Evolutionary conservation across 1,139 yeast genomes (phyloP).

Genomic region (Yamadazyma sp.): DNA sequence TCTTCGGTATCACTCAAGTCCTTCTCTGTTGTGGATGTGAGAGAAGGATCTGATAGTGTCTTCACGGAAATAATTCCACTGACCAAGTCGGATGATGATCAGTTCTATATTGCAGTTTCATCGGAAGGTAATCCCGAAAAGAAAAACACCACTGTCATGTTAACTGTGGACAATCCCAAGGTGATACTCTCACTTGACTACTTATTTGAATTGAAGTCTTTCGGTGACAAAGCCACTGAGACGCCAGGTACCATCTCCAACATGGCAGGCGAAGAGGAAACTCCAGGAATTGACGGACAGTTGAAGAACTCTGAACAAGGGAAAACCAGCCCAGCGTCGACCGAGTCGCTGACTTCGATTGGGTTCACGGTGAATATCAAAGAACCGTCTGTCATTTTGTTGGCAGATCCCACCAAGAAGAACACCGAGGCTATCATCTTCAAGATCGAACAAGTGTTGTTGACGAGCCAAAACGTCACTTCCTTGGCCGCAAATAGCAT

Average conservation of each 20-base stretch:
- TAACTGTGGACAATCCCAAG: slow-evolving; percentile 78
- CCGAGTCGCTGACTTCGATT: slow-evolving; percentile 16
- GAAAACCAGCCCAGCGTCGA: too few relatives aligned
- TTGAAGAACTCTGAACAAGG: not conserved
- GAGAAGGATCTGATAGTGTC: slow-evolving; percentile 60
- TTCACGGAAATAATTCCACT: slow-evolving; percentile 83
- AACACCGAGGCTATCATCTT: slow-evolving; percentile 89
- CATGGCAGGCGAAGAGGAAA: slow-evolving; percentile 12
- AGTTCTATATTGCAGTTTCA: slow-evolving; percentile 59
- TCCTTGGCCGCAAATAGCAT: slow-evolving; percentile 74
- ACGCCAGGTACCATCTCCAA: slow-evolving; percentile 20
- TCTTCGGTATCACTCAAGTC: slow-evolving; percentile 69
- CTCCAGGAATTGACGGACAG: not conserved
- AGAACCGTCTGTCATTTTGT: slow-evolving; percentile 74
- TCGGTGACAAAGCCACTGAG: slow-evolving; percentile 48
- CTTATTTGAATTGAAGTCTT: slow-evolving; percentile 70
- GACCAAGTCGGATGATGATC: slow-evolving; percentile 61
- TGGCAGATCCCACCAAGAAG: slow-evolving; percentile 72
- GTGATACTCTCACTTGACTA: slow-evolving; percentile 84
- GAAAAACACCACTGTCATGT: slow-evolving; percentile 48
- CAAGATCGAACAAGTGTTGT: slow-evolving; percentile 74
- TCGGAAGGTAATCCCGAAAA: slow-evolving; percentile 42
- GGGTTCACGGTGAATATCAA: slow-evolving; percentile 70
- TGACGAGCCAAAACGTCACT: slow-evolving; percentile 65
- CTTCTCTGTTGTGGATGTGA: slow-evolving; percentile 74